These are phyloP conservation scores for Boletus edulis DNA, from an alignment of 768 basidiomycete species.

Conservation along the genomic window DNA sequence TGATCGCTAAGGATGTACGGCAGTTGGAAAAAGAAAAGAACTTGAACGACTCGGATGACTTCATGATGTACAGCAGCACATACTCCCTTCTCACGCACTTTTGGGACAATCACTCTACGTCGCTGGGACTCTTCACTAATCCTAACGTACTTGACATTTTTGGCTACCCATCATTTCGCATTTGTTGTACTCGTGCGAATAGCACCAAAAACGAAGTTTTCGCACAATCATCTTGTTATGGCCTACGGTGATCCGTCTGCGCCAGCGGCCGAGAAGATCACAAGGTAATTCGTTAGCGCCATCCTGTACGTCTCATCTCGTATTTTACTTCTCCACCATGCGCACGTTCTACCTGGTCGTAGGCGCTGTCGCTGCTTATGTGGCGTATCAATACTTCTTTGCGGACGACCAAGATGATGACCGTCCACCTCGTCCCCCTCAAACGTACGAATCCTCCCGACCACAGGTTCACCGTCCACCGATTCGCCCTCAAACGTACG, in stretches of 20 bases:
- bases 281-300: too few relatives aligned
- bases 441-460: not conserved
- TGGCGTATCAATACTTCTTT: slow-evolving; percentile 9
- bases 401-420: slow-evolving; percentile 4
- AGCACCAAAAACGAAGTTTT: not conserved
- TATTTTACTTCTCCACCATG: slow-evolving; percentile 1
- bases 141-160: not conserved
- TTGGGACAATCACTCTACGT: slow-evolving; percentile 4
- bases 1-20: slow-evolving; percentile 9
- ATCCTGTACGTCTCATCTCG: not conserved
- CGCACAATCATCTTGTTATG: too few relatives aligned
- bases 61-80: slow-evolving; percentile 13
- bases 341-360: slow-evolving; percentile 3
- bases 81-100: not conserved
- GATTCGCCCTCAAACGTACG: not conserved
- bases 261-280: too few relatives aligned
- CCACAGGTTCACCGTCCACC: not conserved
- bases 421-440: not conserved
- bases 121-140: not conserved
- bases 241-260: too few relatives aligned
- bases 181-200: slow-evolving; percentile 7
- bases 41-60: slow-evolving; percentile 9
- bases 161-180: slow-evolving; percentile 2
- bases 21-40: too few relatives aligned
- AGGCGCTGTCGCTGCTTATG: slow-evolving; percentile 9